A percentile compares a stretch with the other conserved stretches of the same genome.
Evolutionary conservation across 1,284 basidiomycete genomes (phyloP).

Genomic region (Athelia sp.): DNA sequence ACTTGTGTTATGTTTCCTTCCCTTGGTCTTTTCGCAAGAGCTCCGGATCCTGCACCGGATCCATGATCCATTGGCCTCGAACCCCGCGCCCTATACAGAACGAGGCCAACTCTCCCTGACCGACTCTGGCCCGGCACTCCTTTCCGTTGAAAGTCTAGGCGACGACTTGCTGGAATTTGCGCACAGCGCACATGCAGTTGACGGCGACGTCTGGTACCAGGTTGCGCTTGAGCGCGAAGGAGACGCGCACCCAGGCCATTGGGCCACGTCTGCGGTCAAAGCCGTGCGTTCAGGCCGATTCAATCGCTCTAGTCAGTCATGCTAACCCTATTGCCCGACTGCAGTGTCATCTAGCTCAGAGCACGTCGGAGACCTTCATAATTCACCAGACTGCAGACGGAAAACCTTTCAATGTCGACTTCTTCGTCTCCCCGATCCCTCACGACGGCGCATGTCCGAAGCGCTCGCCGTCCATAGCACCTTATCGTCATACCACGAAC

Average conservation of each 20-base stretch:
- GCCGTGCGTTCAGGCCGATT: constrained; percentile 43
- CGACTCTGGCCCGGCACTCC: constrained; percentile 16
- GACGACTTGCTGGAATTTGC: constrained; percentile 40
- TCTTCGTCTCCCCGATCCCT: constrained; percentile 62
- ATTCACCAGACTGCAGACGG: constrained; percentile 47
- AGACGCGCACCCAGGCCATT: constrained; percentile 38
- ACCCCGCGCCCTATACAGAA: neutral
- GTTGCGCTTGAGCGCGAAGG: constrained; percentile 60
- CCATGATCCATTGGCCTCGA: neutral
- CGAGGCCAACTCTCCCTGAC: neutral
- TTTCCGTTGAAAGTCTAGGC: constrained; percentile 33
- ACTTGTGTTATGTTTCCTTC: neutral
- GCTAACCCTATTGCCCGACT: constrained; percentile 10
- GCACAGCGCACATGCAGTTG: constrained; percentile 25
- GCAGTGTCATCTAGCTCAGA: constrained; percentile 57
- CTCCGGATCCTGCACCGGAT: neutral
- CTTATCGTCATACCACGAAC: constrained; percentile 18
- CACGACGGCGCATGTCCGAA: constrained; percentile 60
- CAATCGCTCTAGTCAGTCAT: constrained; percentile 8
- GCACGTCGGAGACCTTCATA: constrained; percentile 49
- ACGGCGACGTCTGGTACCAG: constrained; percentile 59
- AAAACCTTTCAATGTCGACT: constrained; percentile 59
- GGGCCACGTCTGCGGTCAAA: constrained; percentile 70
- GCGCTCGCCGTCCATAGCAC: constrained; percentile 16
- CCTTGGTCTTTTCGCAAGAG: neutral